Base-by-base conservation (phyloP, 2,329 filamentous ascomycete genomes). In the Venturia effusa region DNA sequence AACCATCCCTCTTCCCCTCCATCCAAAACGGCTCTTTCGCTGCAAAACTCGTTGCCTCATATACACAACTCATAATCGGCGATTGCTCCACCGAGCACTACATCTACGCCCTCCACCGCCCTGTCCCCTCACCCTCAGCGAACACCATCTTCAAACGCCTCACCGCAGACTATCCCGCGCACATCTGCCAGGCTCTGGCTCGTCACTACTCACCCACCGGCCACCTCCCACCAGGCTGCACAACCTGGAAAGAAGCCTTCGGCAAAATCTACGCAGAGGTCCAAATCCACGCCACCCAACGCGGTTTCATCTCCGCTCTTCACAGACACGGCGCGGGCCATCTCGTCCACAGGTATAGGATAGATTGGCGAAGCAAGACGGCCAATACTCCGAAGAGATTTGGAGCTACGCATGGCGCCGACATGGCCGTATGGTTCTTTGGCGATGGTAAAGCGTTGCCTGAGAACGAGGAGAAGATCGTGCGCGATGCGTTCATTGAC, bases 381-480 rank as follows among this genome's bases (percentile, higher is more conserved):
- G 76, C 78, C 3, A 67, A 67, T 3, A 80, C 81, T 1, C 71
- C 70, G 0, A 30, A 13, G 32, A 73, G 76, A 48, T 84, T 79
- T 77, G 81, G 79, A 2, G 81, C 81, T 2, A 84, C 81, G 19
- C 83, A 85, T 68, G 76, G 76, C 0, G 80, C 79, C 0, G 82
- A 85, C 66, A 75, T 80, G 68, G 72, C 75, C 6, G 77, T 84
- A 37, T 85, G 83, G 83, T 81, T 83, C 64, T 84, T 78, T 77
- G 83, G 82, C 0, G 77, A 80, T 66, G 79, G 78, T 1, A 72
- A 71, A 4, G 65, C 68, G 0, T 64, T 84, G 61, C 74, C 70
- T 7, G 69, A 69, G 0, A 67, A 70, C 10, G 82, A 85, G 70
- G 81, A 81, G 68, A 60, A 61, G 6, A 64, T 79, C 22, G 70